Base-by-base conservation (phyloP, 139 green algal species). In the Monoraphidium neglectum region DNA sequence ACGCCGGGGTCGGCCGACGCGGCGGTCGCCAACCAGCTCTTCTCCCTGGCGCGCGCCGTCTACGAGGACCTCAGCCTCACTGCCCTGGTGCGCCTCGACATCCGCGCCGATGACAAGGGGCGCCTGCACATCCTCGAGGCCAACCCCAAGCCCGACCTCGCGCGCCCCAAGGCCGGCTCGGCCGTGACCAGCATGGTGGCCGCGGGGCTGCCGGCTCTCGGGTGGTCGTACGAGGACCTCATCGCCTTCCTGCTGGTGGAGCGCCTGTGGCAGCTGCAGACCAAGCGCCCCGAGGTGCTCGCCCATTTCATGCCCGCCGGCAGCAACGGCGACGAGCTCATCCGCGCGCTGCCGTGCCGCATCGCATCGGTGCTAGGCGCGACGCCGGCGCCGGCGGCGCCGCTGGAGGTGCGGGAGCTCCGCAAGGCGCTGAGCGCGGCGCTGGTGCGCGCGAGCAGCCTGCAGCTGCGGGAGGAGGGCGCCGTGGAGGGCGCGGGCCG, bases 81-180 rank as follows among this genome's bases (percentile, higher is more conserved):
- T 4, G 51, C 33, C 64, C 8, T 70, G 16, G 64, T 70, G 33
- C 33, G 64, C 18, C 64, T 70, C 4, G 64, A 70, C 64, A 70
- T 70, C 24, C 18, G 64, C 16, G 64, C 64, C 10, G 64, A 70
- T 15, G 64, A 70, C 33, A 30, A 38, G n/a, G 64, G 64, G 21
- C 33, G 51, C 33, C 64, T 70, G 33, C 51, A 70, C 10, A 38
- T 70, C 33, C 33, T 70, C 33, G 64, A 70, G 37, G 64, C 64
- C 35, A 70, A 70, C 64, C 64, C 64, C n/a, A 70, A 70, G 33
- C 64, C 64, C n/a, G 64, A 70, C 8, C 64, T 70, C 3, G 51
- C 47, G 64, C 24, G n/a, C 33, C 64, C 64, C 64, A 36, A 24
- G 3, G 33, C 21, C 35, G 2, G 33, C 6, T 56, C 36, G 3